phyloP scores from a whole-genome alignment of 192 early-diverging fungal species.

The Rhizoclosmatium globosum region DNA sequence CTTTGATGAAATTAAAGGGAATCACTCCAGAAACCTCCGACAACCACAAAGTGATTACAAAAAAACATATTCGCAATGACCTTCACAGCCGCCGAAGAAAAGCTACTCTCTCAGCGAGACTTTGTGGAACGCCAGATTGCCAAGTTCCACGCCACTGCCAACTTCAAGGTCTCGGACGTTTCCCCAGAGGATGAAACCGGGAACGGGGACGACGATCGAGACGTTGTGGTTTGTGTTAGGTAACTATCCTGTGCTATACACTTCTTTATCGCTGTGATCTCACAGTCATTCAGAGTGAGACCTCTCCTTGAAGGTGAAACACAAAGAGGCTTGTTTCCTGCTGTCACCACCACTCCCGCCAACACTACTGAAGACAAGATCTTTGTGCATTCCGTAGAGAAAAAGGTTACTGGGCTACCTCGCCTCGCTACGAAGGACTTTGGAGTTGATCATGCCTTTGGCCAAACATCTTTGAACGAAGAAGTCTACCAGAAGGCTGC shows the following conservation, averaged over 20 bases:
- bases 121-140: conserved; percentile 9
- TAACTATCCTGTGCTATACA: not conserved
- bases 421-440: conserved; percentile 26
- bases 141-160: conserved; percentile 1
- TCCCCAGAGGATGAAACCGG: not conserved
- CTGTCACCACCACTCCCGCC: conserved; percentile 21
- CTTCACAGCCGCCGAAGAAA: conserved; percentile 3
- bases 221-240: conserved; percentile 25
- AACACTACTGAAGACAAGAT: conserved; percentile 15
- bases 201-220: not conserved
- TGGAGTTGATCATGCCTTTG: conserved; percentile 42
- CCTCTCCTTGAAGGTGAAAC: conserved; percentile 44
- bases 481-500: conserved; percentile 41
- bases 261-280: not conserved
- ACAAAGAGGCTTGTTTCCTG: conserved; percentile 24
- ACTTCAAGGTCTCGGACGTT: not conserved
- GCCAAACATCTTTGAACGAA: conserved; percentile 35
- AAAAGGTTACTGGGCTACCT: conserved; percentile 16
- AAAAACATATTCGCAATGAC: not conserved
- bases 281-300: conserved; percentile 24
- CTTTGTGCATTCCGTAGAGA: conserved; percentile 37
- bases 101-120: not conserved
- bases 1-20: no score
- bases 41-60: not conserved
- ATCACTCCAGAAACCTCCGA: no score